Evolutionary conservation across 768 basidiomycete genomes (phyloP).

Genomic region (Calocybe gangraenosa): DNA sequence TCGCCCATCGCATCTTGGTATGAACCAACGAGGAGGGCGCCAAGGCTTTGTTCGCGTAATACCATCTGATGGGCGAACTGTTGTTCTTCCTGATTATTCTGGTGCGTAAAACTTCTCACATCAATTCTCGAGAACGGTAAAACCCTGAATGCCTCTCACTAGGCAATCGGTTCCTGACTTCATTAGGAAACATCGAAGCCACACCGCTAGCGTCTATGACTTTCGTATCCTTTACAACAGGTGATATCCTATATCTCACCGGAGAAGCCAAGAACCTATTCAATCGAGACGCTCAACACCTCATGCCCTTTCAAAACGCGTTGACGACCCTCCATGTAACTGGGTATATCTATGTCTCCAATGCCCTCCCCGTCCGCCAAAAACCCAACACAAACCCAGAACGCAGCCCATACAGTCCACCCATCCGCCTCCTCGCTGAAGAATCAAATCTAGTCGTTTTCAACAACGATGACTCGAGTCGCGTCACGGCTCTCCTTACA

Average conservation of each 20-base stretch:
- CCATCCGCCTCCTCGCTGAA: slow-evolving; percentile 46
- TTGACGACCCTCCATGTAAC: slow-evolving; percentile 46
- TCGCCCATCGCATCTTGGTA: slow-evolving; percentile 44
- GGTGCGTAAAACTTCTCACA: slow-evolving; percentile 27
- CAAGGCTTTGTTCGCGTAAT: slow-evolving; percentile 59
- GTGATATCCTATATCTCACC: slow-evolving; percentile 60
- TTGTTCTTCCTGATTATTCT: slow-evolving; percentile 59
- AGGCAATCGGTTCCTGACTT: slow-evolving; percentile 64
- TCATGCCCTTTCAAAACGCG: slow-evolving; percentile 55
- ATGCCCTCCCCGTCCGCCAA: slow-evolving; percentile 54
- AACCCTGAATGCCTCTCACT: not conserved
- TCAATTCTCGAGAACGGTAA: slow-evolving; percentile 4
- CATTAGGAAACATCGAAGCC: slow-evolving; percentile 57
- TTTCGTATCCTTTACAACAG: slow-evolving; percentile 49
- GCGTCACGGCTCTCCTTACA: slow-evolving; percentile 32
- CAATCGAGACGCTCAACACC: slow-evolving; percentile 38
- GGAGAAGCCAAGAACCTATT: slow-evolving; percentile 48
- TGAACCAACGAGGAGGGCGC: slow-evolving; percentile 64
- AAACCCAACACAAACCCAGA: slow-evolving; percentile 18
- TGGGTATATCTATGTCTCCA: slow-evolving; percentile 47
- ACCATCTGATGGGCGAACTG: slow-evolving; percentile 48
- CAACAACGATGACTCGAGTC: slow-evolving; percentile 20
- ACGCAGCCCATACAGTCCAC: slow-evolving; percentile 56
- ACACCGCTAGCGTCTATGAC: slow-evolving; percentile 54
- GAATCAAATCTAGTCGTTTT: slow-evolving; percentile 31